Base-by-base conservation (phyloP, 2,329 filamentous ascomycete species). In the Apiospora phragmitis region DNA sequence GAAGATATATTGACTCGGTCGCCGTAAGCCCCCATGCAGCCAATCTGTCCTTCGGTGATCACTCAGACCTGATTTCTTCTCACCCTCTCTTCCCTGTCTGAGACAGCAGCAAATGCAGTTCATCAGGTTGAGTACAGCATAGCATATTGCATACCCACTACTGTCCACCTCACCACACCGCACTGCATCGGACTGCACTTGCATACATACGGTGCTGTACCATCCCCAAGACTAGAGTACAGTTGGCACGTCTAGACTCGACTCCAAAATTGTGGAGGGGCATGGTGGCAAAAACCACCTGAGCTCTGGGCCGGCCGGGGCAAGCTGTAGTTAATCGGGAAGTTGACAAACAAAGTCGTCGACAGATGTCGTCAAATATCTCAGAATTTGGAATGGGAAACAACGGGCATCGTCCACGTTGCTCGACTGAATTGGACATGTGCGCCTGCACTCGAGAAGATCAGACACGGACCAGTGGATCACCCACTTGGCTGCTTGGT, bases 241-340 rank as follows among this genome's bases (percentile, higher is more conserved):
- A 59, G 51, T 62, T 62, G 55, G 32, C 55, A 62, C 55, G 18
- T 62, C 55, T 62, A 62, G 55, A 62, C 55, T 62, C 55, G 55
- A 62, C 55, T 38, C 55, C 55, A 62, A 38, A 62, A 12, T 62
- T 62, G 55, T 62, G 55, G 35, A 16, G 55, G 55, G 55, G 14
- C 29, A 18, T n/a, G 55, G 55, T 62, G 55, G 55, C 55, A 62
- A 55, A 51, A 59, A 62, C 55, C 55, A 62, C 55, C 32, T 38
- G 32, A 38, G 55, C 18, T 38, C 55, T 38, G 55, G 55, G 43
- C 43, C 43, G 43, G 21, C 55, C 55, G 32, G 32, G 14, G 32
- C 9, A 62, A 38, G 32, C 55, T n/a, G 29, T 35, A 7, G 51
- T 12, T 18, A 21, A 35, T 59, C 14, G 51, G 29, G 29, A 21